Evolutionary conservation across 768 basidiomycete genomes (phyloP).

Genomic region (Cystobasidium ongulense): DNA sequence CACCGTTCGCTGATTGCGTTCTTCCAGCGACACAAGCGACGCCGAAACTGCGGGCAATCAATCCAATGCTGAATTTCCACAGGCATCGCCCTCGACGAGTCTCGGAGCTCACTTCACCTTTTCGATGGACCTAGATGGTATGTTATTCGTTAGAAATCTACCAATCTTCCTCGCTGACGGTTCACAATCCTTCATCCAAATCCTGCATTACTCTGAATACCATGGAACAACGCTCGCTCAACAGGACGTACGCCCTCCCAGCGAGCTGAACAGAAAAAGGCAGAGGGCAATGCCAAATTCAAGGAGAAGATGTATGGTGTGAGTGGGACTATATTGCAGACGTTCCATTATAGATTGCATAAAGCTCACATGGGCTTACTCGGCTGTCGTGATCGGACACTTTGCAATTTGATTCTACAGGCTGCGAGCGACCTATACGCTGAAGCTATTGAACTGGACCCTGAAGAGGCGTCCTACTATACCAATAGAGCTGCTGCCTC

Average conservation of each 20-base stretch:
- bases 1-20: background rate
- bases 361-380: no score
- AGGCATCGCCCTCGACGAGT: background rate
- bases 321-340: no score
- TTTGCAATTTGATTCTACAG: background rate
- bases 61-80: background rate
- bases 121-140: slow-evolving; percentile 14
- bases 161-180: background rate
- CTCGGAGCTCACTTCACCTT: slow-evolving; percentile 19
- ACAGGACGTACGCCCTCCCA: slow-evolving; percentile 14
- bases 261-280: slow-evolving; percentile 24
- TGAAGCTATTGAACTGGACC: slow-evolving; percentile 50
- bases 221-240: background rate
- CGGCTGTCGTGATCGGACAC: background rate
- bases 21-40: background rate
- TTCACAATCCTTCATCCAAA: background rate
- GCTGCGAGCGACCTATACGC: slow-evolving; percentile 25
- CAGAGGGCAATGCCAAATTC: slow-evolving; percentile 28
- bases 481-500: slow-evolving; percentile 80
- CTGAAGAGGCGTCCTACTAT: slow-evolving; percentile 63
- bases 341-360: no score
- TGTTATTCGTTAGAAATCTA: background rate
- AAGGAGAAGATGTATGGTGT: slow-evolving; percentile 22
- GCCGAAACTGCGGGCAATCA: background rate
- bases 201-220: background rate